Conservation (phyloP, 768 basidiomycete genomes). For the Solioccasus polychromus region DNA sequence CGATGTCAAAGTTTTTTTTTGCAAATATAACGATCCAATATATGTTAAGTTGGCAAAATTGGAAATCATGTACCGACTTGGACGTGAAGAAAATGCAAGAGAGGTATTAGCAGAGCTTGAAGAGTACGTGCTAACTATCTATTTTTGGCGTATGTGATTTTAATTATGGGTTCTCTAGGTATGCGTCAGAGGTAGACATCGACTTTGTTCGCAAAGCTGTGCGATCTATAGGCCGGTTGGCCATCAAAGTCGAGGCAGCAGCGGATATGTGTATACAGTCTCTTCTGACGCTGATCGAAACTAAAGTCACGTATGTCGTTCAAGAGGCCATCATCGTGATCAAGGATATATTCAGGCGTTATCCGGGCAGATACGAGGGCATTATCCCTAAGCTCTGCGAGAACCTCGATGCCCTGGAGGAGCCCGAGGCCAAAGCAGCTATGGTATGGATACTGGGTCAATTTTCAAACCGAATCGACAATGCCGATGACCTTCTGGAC, state of each 20-base stretch:
- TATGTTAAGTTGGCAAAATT: constrained; percentile 98
- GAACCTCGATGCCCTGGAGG: constrained; percentile 87
- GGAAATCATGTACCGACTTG: constrained; percentile 98
- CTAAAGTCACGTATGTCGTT: constrained; percentile 93
- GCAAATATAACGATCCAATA: constrained; percentile 99
- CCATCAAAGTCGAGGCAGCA: constrained; percentile 91
- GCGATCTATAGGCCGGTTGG: constrained; percentile 93
- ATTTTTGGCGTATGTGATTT: background rate
- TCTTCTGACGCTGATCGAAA: constrained; percentile 82
- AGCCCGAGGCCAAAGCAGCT: constrained; percentile 94
- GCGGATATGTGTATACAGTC: constrained; percentile 89
- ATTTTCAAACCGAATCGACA: constrained; percentile 93
- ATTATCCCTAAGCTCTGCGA: constrained; percentile 93
- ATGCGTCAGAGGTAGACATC: constrained; percentile 96
- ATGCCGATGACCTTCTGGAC: constrained; percentile 92
- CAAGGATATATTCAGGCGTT: constrained; percentile 96
- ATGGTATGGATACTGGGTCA: constrained; percentile 99
- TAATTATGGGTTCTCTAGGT: constrained; percentile 44
- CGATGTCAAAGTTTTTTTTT: constrained; percentile 99
- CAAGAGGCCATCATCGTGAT: constrained; percentile 97
- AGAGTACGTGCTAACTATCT: constrained; percentile 60
- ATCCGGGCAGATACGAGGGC: constrained; percentile 95
- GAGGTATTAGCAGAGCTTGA: constrained; percentile 94
- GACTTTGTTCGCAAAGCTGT: constrained; percentile 99
- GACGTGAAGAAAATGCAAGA: constrained; percentile 88